These are phyloP conservation scores for Eleusine coracana DNA, from an alignment of 176 grass and related monocot genomes.

Conservation along the genomic window DNA sequence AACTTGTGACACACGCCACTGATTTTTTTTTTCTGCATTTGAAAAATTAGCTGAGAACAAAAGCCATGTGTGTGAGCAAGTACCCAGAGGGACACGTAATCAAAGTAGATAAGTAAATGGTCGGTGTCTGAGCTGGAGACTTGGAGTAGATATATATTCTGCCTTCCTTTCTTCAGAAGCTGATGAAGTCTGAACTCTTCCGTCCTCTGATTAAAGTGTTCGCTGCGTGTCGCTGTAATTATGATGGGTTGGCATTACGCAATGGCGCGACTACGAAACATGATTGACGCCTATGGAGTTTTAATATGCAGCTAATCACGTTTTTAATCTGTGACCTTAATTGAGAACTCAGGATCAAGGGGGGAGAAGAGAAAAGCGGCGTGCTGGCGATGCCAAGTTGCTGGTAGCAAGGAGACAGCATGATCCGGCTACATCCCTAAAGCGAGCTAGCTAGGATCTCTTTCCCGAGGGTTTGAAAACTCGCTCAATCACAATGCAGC, in stretches of 20 bases:
- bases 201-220: slow-evolving; percentile 28
- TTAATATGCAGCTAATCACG: slow-evolving; percentile 29
- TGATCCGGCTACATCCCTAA: slow-evolving; percentile 63
- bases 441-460: slow-evolving; percentile 32
- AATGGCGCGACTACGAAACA: slow-evolving; percentile 30
- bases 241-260: slow-evolving; percentile 29
- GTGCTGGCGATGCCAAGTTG: slow-evolving; percentile 44
- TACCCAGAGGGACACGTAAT: neutral
- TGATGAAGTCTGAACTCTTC: neutral
- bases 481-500: slow-evolving; percentile 7
- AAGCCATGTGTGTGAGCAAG: neutral
- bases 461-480: slow-evolving; percentile 44
- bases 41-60: neutral
- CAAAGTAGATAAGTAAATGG: neutral
- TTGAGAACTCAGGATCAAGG: slow-evolving; percentile 28
- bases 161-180: neutral
- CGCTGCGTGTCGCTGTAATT: slow-evolving; percentile 35
- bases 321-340: slow-evolving; percentile 16
- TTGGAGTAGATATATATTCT: neutral
- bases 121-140: neutral
- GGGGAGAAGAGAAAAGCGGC: neutral
- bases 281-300: slow-evolving; percentile 10
- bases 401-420: slow-evolving; percentile 50
- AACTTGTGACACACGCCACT: neutral
- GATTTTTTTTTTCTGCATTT: neutral